Evolutionary conservation across 2,329 filamentous ascomycete genomes (phyloP), one percentile per base, ranked within the genome.

Genomic region (Aspergillus sp.): DNA sequence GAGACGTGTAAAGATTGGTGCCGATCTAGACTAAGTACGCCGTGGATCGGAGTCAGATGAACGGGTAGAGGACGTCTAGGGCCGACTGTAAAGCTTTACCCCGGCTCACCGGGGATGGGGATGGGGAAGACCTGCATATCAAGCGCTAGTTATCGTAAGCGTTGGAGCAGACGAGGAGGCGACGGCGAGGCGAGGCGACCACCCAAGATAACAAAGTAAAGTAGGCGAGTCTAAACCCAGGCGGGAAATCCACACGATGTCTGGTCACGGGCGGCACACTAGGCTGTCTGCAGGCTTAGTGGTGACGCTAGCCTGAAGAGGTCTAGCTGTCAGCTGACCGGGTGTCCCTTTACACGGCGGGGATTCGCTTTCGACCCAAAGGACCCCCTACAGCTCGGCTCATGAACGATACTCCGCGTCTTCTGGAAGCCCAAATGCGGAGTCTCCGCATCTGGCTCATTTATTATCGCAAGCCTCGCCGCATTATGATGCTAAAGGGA

Each of bases 331-430:
- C 53, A 55, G 25, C 39, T 55, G 53, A 55, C 53, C 53, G 53
- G 53, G 17, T 43, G 53, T 55, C 53, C 23, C 53, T 55, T 55
- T 55, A 55, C 39, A 55, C 53, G 53, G 38, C 53, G 39, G 38
- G 39, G 17, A 30, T 52, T n/a, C n/a, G 7, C 21, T 45, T 38
- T 55, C 23, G 10, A 17, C 25, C 41, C 41, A 23, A 45, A 45
- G 19, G 32, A 23, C 51, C 15, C 15, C 32, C 13, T 49, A 21
- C 52, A 43, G n/a, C 5, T 12, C 39, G 25, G 53, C 53, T 55
- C 53, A 43, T 32, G 53, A 55, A 55, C 53, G 53, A 30, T 55
- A 32, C 53, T 55, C 53, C 53, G 53, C 53, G 41, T 47, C 41
- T 47, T 45, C 53, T 55, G 53, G 39, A 55, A 55, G 38, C 41